phyloP scores from a whole-genome alignment of 2,329 filamentous ascomycete genomes.

The Raffaelea albimanens region DNA sequence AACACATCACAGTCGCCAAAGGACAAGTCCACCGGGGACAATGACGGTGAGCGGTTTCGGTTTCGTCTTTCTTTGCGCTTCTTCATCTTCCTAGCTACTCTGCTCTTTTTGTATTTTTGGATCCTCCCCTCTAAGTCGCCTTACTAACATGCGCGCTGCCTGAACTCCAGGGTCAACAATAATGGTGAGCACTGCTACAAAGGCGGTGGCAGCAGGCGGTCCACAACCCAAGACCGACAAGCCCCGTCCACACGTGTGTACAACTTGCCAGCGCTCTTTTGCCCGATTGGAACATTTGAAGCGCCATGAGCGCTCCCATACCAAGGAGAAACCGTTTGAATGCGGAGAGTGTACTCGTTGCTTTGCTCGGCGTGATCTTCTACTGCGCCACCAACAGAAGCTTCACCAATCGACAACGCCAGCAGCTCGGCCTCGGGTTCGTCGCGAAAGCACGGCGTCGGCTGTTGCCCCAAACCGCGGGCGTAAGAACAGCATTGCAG shows the following conservation, averaged over 20 bases:
- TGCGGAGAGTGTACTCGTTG: slow-evolving; percentile 91
- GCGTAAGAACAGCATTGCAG: slow-evolving; percentile 85
- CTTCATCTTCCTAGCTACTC: neutral
- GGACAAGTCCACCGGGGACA: no score
- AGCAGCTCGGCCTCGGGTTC: slow-evolving; percentile 75
- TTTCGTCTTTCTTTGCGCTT: neutral
- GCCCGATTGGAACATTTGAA: slow-evolving; percentile 93
- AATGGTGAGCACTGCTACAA: slow-evolving; percentile 42
- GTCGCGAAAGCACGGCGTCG: slow-evolving; percentile 82
- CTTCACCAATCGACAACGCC: slow-evolving; percentile 88
- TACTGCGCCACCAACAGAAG: slow-evolving; percentile 96
- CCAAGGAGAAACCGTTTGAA: slow-evolving; percentile 97
- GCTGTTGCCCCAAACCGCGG: slow-evolving; percentile 63
- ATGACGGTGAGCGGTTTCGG: no score
- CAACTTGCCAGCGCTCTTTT: slow-evolving; percentile 84
- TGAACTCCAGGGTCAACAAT: slow-evolving; percentile 34
- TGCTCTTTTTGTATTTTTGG: neutral
- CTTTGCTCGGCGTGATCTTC: slow-evolving; percentile 85
- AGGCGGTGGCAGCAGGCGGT: slow-evolving; percentile 34
- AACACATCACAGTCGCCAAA: no score
- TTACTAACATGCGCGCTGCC: neutral
- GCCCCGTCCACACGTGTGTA: slow-evolving; percentile 88
- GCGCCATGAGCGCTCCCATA: slow-evolving; percentile 94
- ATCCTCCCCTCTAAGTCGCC: neutral
- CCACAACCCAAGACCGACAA: slow-evolving; percentile 94